Conservation (phyloP, 306 rosid genomes). For the Datisca glomerata region DNA sequence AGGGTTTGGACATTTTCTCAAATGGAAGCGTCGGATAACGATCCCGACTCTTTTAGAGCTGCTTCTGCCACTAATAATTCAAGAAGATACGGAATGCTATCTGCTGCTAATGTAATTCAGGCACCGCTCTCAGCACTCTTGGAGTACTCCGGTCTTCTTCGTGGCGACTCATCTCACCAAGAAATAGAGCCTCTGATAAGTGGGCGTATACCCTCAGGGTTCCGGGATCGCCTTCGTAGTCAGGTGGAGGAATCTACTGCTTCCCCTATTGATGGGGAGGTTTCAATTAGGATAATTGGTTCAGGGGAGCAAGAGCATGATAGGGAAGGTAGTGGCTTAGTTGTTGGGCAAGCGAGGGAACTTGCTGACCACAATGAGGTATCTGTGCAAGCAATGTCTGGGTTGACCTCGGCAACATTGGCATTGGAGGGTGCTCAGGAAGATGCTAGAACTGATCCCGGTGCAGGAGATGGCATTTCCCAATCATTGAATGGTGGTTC, state of each 20-base stretch:
- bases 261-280: conserved; percentile 50
- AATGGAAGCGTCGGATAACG: conserved; percentile 55
- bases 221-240: conserved; percentile 21
- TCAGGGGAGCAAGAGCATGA: conserved; percentile 45
- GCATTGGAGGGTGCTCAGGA: conserved; percentile 15
- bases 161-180: conserved; percentile 39
- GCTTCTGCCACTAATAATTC: conserved; percentile 26
- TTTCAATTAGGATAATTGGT: conserved; percentile 77
- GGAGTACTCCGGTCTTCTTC: conserved; percentile 70
- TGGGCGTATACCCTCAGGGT: conserved; percentile 20
- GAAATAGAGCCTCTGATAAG: conserved; percentile 26
- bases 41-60: conserved; percentile 38
- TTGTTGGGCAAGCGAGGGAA: conserved; percentile 38
- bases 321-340: conserved; percentile 48
- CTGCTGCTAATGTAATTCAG: conserved; percentile 57
- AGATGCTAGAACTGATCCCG: conserved; percentile 23
- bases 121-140: conserved; percentile 65
- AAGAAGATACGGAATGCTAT: conserved; percentile 39
- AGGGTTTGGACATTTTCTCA: conserved; percentile 46
- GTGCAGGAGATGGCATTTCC: conserved; percentile 36
- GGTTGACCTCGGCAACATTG: conserved; percentile 20
- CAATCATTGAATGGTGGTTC: conserved; percentile 22
- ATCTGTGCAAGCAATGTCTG: conserved; percentile 12
- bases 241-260: conserved; percentile 25
- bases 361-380: conserved; percentile 22